These are phyloP conservation scores for Trichoderma sp. DNA, from an alignment of 2,329 filamentous ascomycete genomes.

Conservation along the genomic window DNA sequence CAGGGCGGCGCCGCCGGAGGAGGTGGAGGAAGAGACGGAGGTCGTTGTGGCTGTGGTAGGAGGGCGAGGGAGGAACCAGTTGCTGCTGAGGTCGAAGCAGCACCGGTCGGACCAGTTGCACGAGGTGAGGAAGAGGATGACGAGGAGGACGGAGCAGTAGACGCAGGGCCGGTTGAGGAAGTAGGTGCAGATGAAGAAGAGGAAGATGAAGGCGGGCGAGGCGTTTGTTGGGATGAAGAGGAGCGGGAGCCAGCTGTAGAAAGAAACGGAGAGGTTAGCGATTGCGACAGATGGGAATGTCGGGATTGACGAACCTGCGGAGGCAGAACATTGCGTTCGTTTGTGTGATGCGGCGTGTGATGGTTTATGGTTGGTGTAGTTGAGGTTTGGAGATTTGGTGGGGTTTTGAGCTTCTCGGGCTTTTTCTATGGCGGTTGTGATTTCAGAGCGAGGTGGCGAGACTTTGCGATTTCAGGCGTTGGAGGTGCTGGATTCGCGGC, in stretches of 20 bases:
- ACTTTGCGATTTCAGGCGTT: background rate
- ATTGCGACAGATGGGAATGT: background rate
- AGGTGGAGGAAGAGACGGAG: too few species aligned
- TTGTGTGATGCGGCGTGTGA: background rate
- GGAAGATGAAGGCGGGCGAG: slow-evolving; percentile 80
- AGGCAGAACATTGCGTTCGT: slow-evolving; percentile 60
- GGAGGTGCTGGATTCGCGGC: background rate
- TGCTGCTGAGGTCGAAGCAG: slow-evolving; percentile 88
- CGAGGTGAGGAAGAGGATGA: slow-evolving; percentile 90
- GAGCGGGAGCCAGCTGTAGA: slow-evolving; percentile 74
- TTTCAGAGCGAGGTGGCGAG: background rate
- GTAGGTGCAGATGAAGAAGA: slow-evolving; percentile 91
- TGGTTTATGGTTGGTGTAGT: background rate
- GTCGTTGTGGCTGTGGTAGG: too few species aligned
- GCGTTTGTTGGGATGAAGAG: slow-evolving; percentile 88
- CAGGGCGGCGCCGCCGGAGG: slow-evolving; percentile 34
- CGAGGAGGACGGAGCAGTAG: slow-evolving; percentile 94
- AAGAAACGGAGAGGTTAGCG: background rate
- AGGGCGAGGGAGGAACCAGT: slow-evolving; percentile 87
- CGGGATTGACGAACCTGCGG: slow-evolving; percentile 35
- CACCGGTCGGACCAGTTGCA: slow-evolving; percentile 88
- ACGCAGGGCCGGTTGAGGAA: slow-evolving; percentile 95
- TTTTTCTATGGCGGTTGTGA: background rate
- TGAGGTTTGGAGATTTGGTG: background rate
- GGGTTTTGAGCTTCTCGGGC: background rate